Evolutionary conservation across 352 stramenopile species (phyloP).

Genomic region (Phytophthora multivora): DNA sequence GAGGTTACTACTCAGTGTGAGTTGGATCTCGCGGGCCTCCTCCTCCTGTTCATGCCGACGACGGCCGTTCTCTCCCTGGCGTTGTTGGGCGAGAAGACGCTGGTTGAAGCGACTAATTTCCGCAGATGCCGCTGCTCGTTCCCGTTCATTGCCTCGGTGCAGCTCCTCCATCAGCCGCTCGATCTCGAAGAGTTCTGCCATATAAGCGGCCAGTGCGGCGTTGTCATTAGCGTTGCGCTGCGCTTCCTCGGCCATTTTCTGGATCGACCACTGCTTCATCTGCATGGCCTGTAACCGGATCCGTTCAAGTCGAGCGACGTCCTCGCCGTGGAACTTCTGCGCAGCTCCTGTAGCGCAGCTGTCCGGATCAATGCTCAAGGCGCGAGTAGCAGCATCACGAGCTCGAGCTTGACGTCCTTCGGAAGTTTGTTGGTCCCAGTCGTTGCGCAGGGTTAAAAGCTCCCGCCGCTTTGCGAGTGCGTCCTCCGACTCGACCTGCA

Average conservation of each 20-base stretch:
- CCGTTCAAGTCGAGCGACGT: slow-evolving; percentile 57
- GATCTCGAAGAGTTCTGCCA: slow-evolving; percentile 57
- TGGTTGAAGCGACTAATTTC: slow-evolving; percentile 68
- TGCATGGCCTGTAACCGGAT: slow-evolving; percentile 70
- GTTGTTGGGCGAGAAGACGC: slow-evolving; percentile 49
- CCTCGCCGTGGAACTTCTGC: slow-evolving; percentile 78
- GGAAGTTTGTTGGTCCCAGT: slow-evolving; percentile 59
- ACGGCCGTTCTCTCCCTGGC: slow-evolving; percentile 38
- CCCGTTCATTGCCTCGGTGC: slow-evolving; percentile 56
- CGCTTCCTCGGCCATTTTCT: slow-evolving; percentile 58
- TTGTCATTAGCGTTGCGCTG: slow-evolving; percentile 46
- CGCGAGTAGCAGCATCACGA: slow-evolving; percentile 36
- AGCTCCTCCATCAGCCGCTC: slow-evolving; percentile 61
- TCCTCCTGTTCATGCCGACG: slow-evolving; percentile 51
- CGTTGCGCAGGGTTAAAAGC: slow-evolving; percentile 64
- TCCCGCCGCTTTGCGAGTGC: slow-evolving; percentile 64
- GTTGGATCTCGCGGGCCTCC: slow-evolving; percentile 64
- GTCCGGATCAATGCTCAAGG: slow-evolving; percentile 57
- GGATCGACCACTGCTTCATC: slow-evolving; percentile 67
- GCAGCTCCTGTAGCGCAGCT: slow-evolving; percentile 54
- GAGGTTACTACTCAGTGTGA: slow-evolving; percentile 61
- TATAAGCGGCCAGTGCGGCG: slow-evolving; percentile 46
- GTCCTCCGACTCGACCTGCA: slow-evolving; percentile 80
- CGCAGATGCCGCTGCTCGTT: slow-evolving; percentile 47
- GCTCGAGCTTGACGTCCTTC: slow-evolving; percentile 34